Evolutionary conservation across 805 yeast species (phyloP).

Genomic region (Wickerhamiella kurtzmanii): DNA sequence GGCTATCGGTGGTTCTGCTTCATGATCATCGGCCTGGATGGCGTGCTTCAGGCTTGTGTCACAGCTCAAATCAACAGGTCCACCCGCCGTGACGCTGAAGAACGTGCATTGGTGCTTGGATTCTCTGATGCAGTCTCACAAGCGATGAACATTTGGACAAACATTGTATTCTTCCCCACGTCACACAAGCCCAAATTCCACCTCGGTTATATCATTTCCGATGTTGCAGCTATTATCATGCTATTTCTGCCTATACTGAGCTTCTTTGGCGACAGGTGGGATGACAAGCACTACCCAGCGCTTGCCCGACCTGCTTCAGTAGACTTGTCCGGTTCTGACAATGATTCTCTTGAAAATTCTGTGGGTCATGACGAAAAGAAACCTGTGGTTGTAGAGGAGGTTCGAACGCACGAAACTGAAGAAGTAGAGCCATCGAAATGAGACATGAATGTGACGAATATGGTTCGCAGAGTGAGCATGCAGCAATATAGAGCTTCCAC

Average conservation of each 20-base stretch:
- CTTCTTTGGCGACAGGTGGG: constrained; percentile 22
- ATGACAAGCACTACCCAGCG: constrained; percentile 15
- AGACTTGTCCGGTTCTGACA: not conserved
- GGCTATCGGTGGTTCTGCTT: constrained; percentile 32
- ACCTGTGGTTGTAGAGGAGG: not conserved
- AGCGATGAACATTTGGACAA: constrained; percentile 35
- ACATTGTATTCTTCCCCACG: constrained; percentile 33
- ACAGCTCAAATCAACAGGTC: constrained; percentile 32
- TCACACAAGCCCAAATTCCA: constrained; percentile 30
- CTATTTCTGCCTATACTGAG: constrained; percentile 26
- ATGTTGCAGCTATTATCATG: constrained; percentile 28
- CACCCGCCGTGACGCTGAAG: constrained; percentile 25
- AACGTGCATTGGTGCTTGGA: constrained; percentile 26
- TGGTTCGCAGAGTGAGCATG: no score
- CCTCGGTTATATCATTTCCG: constrained; percentile 28
- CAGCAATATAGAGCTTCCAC: no score
- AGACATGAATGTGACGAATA: no score
- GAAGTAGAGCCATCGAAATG: no score
- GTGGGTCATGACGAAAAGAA: not conserved
- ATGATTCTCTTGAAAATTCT: not conserved
- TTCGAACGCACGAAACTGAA: not conserved
- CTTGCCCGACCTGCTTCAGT: not conserved
- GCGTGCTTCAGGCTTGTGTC: constrained; percentile 29
- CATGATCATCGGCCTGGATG: constrained; percentile 27
- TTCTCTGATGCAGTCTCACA: constrained; percentile 30